These are phyloP conservation scores for Spirogloea muscicola DNA, from an alignment of 139 green algal genomes.

Conservation along the genomic window DNA sequence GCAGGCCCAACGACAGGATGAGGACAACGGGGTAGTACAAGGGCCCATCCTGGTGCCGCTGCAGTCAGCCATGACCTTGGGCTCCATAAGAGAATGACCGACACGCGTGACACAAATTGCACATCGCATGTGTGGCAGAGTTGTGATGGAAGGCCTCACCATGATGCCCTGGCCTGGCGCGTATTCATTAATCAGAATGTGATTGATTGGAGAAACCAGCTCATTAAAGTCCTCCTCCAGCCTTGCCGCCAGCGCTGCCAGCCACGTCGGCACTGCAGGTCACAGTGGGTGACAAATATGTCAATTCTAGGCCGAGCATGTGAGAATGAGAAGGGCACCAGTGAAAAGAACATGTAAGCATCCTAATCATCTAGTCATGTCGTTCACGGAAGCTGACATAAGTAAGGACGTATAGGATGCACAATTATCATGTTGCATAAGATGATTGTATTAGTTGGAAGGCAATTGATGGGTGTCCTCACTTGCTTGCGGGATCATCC, in stretches of 20 bases:
- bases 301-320: too few relatives aligned
- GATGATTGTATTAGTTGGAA: background rate
- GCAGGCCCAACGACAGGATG: constrained; percentile 26
- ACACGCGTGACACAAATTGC: too few relatives aligned
- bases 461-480: background rate
- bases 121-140: too few relatives aligned
- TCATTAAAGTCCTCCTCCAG: constrained; percentile 2
- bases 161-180: constrained; percentile 41
- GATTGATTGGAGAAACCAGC: constrained; percentile 34
- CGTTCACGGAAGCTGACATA: background rate
- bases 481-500: constrained; percentile 17
- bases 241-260: constrained; percentile 20
- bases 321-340: too few relatives aligned
- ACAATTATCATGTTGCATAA: background rate
- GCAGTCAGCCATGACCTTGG: too few relatives aligned
- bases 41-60: constrained; percentile 44
- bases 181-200: constrained; percentile 47
- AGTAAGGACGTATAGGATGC: background rate
- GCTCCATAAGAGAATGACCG: too few relatives aligned
- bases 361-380: background rate
- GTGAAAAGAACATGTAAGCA: background rate
- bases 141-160: constrained; percentile 6
- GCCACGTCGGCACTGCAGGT: constrained; percentile 30
- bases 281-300: too few relatives aligned
- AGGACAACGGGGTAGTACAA: constrained; percentile 39